These are phyloP conservation scores for Blastobotrys arbuscula DNA, from an alignment of 1,139 yeast species.

Conservation along the genomic window DNA sequence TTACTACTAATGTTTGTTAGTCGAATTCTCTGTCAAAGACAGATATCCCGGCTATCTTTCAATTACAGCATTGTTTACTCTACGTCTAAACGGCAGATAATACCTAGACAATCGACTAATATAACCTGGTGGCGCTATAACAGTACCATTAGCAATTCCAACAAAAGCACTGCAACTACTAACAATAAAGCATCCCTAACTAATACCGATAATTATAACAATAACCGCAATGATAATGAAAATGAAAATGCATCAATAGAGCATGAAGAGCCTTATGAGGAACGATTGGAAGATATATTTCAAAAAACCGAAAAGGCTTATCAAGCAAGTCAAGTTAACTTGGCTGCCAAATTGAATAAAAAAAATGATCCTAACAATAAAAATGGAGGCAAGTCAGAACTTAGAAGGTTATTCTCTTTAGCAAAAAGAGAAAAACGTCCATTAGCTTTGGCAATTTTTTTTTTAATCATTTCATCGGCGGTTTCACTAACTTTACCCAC, in stretches of 20 bases:
- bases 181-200: too few species aligned
- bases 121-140: not conserved
- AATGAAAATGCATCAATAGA: too few species aligned
- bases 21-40: constrained; percentile 1
- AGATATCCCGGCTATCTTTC: not conserved
- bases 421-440: constrained; percentile 48
- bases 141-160: not conserved
- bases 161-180: not conserved
- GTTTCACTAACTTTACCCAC: constrained; percentile 75
- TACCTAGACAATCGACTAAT: not conserved
- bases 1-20: not conserved
- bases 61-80: not conserved
- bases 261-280: too few species aligned
- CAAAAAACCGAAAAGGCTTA: constrained; percentile 29
- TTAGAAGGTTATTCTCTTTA: constrained; percentile 44
- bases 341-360: constrained; percentile 30
- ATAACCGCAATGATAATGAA: too few species aligned
- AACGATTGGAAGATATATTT: too few species aligned
- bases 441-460: constrained; percentile 52
- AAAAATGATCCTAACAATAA: constrained; percentile 16
- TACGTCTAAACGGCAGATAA: not conserved
- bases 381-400: constrained; percentile 33
- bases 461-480: constrained; percentile 53
- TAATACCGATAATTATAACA: too few species aligned
- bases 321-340: constrained; percentile 32